Evolutionary conservation across 306 rosid genomes (phyloP), one percentile per base, ranked within the genome.

Genomic region (Acmispon strigosus): DNA sequence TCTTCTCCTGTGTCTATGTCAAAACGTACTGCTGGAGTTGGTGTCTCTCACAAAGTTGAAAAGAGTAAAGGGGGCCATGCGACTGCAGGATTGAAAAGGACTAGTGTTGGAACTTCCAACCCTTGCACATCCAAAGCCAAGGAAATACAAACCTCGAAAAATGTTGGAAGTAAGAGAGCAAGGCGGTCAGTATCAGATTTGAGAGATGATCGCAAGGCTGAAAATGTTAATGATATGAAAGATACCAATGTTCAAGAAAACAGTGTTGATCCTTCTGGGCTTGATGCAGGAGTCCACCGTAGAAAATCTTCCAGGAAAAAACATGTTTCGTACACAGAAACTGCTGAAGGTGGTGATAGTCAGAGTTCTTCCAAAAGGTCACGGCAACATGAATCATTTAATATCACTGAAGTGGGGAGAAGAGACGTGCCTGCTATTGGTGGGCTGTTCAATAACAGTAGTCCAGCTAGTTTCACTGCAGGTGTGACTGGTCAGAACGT

Each of bases 281-380:
- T 10, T 74, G 36, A 60, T 32, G 60, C 78, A 6, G 45, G 66
- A 54, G 57, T 39, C 45, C 59, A 55, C 50, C 62, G 7, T 37
- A 67, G 88, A 70, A 84, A 70, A 84, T 69, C 89, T 62, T 65
- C 86, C 18, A 78, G 88, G 76, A 64, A 76, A 34, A 89, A 82
- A 64, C 84, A 60, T 61, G 78, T 79, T 83, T 69, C 81, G 2
- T 74, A 29, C 83, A 45, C 42, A 54, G 80, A 85, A 76, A 70
- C 70, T 2, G 22, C 24, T 45, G 67, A 73, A 74, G 70, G 76
- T 72, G 70, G 76, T 72, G 82, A 71, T 78, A 69, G 79, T 81
- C 71, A 71, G 47, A 65, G 34, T 75, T 70, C 79, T 24, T 76
- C 79, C 41, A 86, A 87, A 70, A 80, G 70, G 80, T 63, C 80